Percentiles rank a stretch among this genome's conserved stretches.
phyloP scores from a whole-genome alignment of 2,329 filamentous ascomycete genomes.

The Apiospora hydei region DNA sequence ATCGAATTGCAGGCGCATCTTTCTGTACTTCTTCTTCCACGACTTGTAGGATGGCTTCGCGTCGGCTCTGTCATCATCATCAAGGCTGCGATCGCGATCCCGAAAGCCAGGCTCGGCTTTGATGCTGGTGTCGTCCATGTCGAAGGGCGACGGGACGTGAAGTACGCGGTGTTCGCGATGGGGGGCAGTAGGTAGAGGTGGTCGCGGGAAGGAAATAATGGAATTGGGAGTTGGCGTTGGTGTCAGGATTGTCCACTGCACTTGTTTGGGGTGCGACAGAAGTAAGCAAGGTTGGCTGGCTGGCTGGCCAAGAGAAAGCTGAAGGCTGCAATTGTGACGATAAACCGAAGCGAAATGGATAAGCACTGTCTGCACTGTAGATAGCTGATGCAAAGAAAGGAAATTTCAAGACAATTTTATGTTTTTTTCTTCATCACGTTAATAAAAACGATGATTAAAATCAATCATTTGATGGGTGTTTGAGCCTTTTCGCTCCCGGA shows the following conservation, averaged over 20 bases:
- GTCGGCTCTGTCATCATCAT: slow-evolving; percentile 47
- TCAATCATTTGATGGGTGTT: not conserved
- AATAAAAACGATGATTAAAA: not conserved
- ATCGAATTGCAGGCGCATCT: slow-evolving; percentile 84
- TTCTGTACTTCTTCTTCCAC: slow-evolving; percentile 93
- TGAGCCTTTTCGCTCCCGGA: not conserved
- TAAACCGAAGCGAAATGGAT: not conserved
- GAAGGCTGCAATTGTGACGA: not conserved
- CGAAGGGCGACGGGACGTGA: not conserved
- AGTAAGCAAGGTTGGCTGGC: slow-evolving; percentile 10
- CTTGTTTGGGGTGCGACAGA: slow-evolving; percentile 13
- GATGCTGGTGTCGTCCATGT: slow-evolving; percentile 39
- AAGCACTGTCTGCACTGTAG: not conserved
- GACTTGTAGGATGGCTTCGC: slow-evolving; percentile 67
- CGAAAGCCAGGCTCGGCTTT: slow-evolving; percentile 40
- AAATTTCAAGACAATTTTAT: not conserved
- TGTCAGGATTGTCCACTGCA: not conserved
- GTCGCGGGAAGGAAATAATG: not conserved
- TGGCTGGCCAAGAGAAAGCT: not conserved
- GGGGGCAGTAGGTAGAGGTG: not conserved
- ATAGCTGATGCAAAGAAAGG: not conserved
- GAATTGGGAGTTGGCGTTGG: not conserved
- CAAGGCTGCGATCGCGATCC: slow-evolving; percentile 47
- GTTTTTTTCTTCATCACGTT: not conserved
- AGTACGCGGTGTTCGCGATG: slow-evolving; percentile 1